Conservation (phyloP, 139 green algal species). For the Coelastrella sp. region DNA sequence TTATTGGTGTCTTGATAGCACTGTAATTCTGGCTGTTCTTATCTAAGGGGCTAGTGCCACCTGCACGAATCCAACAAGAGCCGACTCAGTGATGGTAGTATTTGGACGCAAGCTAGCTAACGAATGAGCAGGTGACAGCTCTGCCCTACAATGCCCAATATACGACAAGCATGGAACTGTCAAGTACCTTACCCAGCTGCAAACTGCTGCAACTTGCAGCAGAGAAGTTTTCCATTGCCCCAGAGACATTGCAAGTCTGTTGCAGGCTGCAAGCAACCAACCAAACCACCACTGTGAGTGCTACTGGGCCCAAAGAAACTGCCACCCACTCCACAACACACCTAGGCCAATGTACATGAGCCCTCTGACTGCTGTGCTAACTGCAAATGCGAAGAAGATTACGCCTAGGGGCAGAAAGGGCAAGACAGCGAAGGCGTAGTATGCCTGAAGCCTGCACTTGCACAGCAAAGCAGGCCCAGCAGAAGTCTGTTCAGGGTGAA, state of each 20-base stretch:
- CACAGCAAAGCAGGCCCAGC: no score
- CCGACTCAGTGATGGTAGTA: background rate
- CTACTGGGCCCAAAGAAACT: no score
- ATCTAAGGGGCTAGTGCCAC: background rate
- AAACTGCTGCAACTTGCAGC: no score
- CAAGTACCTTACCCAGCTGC: no score
- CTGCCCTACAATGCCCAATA: no score
- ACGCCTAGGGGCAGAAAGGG: background rate
- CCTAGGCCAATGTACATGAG: background rate
- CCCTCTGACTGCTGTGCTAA: background rate
- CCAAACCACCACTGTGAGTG: no score
- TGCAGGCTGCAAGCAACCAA: no score
- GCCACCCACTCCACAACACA: background rate
- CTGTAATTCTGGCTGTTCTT: slow-evolving; percentile 31
- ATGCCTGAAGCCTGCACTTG: background rate
- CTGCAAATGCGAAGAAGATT: slow-evolving; percentile 40
- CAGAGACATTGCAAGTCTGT: no score
- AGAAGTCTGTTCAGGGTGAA: background rate
- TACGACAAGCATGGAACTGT: no score
- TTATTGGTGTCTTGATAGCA: slow-evolving; percentile 29
- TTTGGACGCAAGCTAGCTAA: no score
- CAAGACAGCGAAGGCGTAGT: slow-evolving; percentile 1
- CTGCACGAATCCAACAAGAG: background rate
- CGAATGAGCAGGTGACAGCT: no score
- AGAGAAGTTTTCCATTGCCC: no score